Evolutionary conservation across 345 rosid species (phyloP).

Genomic region (Eucalyptus sp.): DNA sequence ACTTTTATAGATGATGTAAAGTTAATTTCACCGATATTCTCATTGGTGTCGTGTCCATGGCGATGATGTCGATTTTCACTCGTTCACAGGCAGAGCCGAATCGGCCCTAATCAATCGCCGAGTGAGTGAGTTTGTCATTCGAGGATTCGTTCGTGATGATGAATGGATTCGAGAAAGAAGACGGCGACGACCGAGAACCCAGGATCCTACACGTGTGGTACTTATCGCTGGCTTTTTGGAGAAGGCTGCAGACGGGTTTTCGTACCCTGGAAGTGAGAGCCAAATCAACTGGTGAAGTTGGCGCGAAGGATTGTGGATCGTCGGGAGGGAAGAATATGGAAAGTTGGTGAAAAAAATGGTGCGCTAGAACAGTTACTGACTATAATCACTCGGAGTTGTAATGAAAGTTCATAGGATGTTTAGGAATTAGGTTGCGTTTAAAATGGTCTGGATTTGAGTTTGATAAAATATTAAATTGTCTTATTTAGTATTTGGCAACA

Average conservation of each 20-base stretch:
- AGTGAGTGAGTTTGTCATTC: not conserved
- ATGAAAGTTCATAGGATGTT: not conserved
- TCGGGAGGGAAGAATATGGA: not conserved
- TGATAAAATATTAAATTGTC: fast-evolving
- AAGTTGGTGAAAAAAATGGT: not conserved
- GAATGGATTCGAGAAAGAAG: not conserved
- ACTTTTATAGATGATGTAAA: not conserved
- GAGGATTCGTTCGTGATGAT: not conserved
- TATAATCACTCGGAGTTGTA: not conserved
- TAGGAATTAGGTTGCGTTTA: fast-evolving
- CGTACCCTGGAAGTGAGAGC: not conserved
- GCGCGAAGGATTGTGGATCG: not conserved
- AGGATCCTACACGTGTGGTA: not conserved
- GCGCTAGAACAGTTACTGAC: not conserved
- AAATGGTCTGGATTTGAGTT: too few relatives aligned
- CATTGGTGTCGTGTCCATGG: not conserved
- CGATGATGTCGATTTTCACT: not conserved
- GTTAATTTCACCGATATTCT: not conserved
- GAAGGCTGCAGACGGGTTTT: not conserved
- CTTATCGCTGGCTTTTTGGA: not conserved
- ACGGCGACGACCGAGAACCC: not conserved
- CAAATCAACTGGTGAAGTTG: not conserved
- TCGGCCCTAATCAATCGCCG: fast-evolving
- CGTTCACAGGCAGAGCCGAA: not conserved
- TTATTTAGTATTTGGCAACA: too few relatives aligned